Conservation (phyloP, 306 rosid species). For the Coriaria nepalensis region DNA sequence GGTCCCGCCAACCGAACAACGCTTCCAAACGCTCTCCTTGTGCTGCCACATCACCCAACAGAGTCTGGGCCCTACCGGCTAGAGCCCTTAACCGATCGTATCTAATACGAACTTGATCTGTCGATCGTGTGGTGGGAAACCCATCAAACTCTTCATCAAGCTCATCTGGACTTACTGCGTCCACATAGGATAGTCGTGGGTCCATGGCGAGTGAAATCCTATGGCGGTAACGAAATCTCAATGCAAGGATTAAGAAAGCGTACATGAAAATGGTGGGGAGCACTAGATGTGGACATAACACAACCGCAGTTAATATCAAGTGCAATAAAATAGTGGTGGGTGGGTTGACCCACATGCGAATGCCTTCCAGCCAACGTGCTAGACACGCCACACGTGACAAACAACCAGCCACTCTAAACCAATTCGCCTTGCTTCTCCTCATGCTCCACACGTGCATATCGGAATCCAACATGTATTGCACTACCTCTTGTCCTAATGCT, state of each 20-base stretch:
- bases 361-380: slow-evolving; percentile 46
- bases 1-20: slow-evolving; percentile 62
- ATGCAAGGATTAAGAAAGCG: slow-evolving; percentile 36
- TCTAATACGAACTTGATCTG: slow-evolving; percentile 37
- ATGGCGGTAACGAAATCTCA: slow-evolving; percentile 34
- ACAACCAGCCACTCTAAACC: slow-evolving; percentile 51
- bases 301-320: slow-evolving; percentile 36
- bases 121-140: slow-evolving; percentile 40
- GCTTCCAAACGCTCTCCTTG: slow-evolving; percentile 89
- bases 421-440: slow-evolving; percentile 76
- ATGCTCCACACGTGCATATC: slow-evolving; percentile 81
- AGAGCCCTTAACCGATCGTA: slow-evolving; percentile 63
- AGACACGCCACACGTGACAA: slow-evolving; percentile 41
- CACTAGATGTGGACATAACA: slow-evolving; percentile 39
- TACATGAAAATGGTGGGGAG: slow-evolving; percentile 71
- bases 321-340: slow-evolving; percentile 57
- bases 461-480: slow-evolving; percentile 61
- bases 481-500: slow-evolving; percentile 66
- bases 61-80: slow-evolving; percentile 65
- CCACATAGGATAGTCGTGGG: slow-evolving; percentile 54
- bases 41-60: slow-evolving; percentile 77
- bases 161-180: slow-evolving; percentile 52
- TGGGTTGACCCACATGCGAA: slow-evolving; percentile 67
- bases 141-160: slow-evolving; percentile 84
- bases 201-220: slow-evolving; percentile 42